Conservation (phyloP, 2,329 filamentous ascomycete genomes). For the Magnaporthales sp. region DNA sequence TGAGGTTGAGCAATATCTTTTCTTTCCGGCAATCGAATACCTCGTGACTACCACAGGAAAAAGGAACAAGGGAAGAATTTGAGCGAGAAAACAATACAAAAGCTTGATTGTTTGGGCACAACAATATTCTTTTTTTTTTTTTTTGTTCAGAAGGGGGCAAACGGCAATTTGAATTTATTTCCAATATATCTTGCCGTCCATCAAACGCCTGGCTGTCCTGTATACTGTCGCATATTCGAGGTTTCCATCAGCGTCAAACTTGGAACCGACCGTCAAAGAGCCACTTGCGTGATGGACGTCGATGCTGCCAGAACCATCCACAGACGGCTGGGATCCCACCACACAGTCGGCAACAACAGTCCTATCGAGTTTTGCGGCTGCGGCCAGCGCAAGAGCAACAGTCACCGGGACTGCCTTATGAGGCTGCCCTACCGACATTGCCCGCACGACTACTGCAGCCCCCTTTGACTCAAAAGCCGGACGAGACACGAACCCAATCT, state of each 20-base stretch:
- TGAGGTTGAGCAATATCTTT: not conserved
- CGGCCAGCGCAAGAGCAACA: conserved; percentile 29
- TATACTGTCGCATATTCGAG: conserved; percentile 4
- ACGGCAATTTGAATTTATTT: not conserved
- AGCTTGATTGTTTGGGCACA: not conserved
- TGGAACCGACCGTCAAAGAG: conserved; percentile 2
- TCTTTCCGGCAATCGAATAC: too few species aligned
- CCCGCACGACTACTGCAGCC: conserved; percentile 28
- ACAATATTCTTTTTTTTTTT: not conserved
- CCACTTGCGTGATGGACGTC: conserved; percentile 4
- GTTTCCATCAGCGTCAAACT: not conserved
- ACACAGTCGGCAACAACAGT: conserved; percentile 13
- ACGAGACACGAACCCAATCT: conserved; percentile 33
- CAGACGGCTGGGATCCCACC: conserved; percentile 23
- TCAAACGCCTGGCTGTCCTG: conserved; percentile 4
- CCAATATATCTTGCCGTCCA: conserved; percentile 5
- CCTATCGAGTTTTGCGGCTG: conserved; percentile 28
- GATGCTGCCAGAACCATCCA: not conserved
- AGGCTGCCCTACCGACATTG: conserved; percentile 35
- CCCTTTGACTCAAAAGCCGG: conserved; percentile 12
- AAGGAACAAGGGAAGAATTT: too few species aligned
- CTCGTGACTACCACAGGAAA: too few species aligned
- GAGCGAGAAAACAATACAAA: not conserved
- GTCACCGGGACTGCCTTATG: conserved; percentile 34
- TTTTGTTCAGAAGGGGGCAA: not conserved